Conservation (phyloP, 2,329 filamentous ascomycete species). For the Catunica adiposa region DNA sequence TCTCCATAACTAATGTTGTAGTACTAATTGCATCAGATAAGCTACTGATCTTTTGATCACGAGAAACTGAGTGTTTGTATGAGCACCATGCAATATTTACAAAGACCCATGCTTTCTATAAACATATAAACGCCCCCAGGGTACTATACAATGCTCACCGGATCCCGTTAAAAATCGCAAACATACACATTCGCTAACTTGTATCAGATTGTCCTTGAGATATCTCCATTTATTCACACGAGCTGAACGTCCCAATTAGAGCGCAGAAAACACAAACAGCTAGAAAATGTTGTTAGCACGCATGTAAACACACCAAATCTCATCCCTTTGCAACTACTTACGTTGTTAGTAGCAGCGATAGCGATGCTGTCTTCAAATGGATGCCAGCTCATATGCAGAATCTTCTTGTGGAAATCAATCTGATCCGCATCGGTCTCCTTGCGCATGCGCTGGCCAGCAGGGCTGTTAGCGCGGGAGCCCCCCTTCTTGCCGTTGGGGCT, state of each 20-base stretch:
- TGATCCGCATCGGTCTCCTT: slow-evolving; percentile 98
- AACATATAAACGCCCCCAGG: no score
- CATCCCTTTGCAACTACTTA: slow-evolving; percentile 42
- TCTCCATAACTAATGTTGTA: no score
- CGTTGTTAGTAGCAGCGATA: slow-evolving; percentile 98
- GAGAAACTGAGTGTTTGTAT: no score
- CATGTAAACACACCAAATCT: background rate
- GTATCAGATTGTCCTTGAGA: background rate
- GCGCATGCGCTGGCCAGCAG: slow-evolving; percentile 84
- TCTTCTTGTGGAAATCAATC: slow-evolving; percentile 99
- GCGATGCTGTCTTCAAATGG: slow-evolving; percentile 98
- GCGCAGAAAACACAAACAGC: slow-evolving; percentile 65
- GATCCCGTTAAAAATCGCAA: no score
- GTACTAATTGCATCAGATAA: no score
- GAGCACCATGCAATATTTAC: no score
- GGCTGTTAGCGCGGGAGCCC: slow-evolving; percentile 73
- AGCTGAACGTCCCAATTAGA: slow-evolving; percentile 29
- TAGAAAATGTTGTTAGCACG: slow-evolving; percentile 23
- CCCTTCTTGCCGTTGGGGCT: slow-evolving; percentile 75
- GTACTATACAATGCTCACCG: no score
- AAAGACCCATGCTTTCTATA: no score
- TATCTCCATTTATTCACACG: background rate
- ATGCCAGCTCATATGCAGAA: slow-evolving; percentile 99
- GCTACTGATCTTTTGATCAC: no score
- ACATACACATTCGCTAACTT: no score